These are phyloP conservation scores for Paecilomyces sp. DNA, from an alignment of 2,329 filamentous ascomycete species.

Conservation along the genomic window DNA sequence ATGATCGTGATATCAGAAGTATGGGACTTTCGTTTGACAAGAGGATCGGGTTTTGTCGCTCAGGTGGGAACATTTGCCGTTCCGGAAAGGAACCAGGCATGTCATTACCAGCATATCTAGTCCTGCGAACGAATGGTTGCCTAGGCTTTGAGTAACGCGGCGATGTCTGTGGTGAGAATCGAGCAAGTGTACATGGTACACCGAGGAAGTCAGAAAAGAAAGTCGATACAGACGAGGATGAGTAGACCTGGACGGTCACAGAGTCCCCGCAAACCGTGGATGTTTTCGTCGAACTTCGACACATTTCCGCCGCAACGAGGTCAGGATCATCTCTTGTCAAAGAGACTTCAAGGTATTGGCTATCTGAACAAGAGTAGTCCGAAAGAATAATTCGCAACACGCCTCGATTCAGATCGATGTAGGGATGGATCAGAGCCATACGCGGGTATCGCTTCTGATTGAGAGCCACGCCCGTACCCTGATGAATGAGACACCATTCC, in stretches of 20 bases:
- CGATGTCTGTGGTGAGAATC: constrained; percentile 66
- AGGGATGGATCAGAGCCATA: constrained; percentile 78
- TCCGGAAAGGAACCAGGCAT: constrained; percentile 51
- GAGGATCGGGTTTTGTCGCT: constrained; percentile 56
- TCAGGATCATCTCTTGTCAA: constrained; percentile 23
- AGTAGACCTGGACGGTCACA: constrained; percentile 65
- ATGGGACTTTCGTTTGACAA: constrained; percentile 94
- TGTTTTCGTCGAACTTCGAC: constrained; percentile 30
- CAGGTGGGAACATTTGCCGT: constrained; percentile 43
- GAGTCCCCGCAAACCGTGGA: constrained; percentile 79
- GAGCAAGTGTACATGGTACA: constrained; percentile 73
- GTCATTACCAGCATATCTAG: not conserved
- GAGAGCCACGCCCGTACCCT: constrained; percentile 73
- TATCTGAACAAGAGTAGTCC: constrained; percentile 24
- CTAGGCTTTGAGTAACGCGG: constrained; percentile 66
- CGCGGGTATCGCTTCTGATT: constrained; percentile 82
- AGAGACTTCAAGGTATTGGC: constrained; percentile 28
- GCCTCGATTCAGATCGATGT: constrained; percentile 62
- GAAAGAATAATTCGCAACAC: constrained; percentile 52
- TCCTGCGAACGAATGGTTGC: constrained; percentile 45
- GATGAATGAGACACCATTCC: constrained; percentile 91
- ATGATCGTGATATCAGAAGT: constrained; percentile 71
- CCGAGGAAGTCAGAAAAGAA: constrained; percentile 74
- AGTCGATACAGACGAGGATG: constrained; percentile 54
- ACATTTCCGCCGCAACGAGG: constrained; percentile 62